Percentiles rank a stretch among this genome's conserved stretches.
Conservation (phyloP, 805 yeast genomes). For the Debaryomyces prosopidis region DNA sequence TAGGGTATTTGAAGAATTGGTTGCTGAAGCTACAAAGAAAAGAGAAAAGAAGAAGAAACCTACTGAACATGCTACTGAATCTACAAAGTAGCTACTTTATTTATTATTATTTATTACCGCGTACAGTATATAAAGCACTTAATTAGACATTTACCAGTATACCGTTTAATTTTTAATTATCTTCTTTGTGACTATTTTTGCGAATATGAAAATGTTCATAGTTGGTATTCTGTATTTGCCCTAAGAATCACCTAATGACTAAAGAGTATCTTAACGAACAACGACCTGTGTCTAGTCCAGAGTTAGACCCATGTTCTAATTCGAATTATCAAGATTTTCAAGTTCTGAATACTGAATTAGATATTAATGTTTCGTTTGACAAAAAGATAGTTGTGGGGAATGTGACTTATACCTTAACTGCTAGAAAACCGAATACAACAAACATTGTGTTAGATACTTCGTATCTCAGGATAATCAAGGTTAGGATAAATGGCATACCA, state of each 20-base stretch:
- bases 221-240: too few species aligned
- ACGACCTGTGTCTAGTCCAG: background rate
- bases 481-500: constrained; percentile 17
- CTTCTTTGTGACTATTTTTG: too few species aligned
- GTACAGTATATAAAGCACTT: background rate
- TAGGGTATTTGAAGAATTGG: constrained; percentile 72
- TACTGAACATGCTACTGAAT: constrained; percentile 3
- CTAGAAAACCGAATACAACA: constrained; percentile 1
- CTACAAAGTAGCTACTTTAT: background rate
- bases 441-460: constrained; percentile 27
- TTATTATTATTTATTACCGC: constrained; percentile 2
- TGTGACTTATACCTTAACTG: constrained; percentile 20
- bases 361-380: constrained; percentile 25
- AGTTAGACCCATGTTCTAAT: constrained; percentile 25
- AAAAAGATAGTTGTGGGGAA: constrained; percentile 20
- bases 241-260: too few species aligned
- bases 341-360: constrained; percentile 18
- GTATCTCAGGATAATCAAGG: constrained; percentile 17
- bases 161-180: too few species aligned
- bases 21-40: constrained; percentile 48
- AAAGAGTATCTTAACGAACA: background rate
- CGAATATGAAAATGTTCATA: too few species aligned
- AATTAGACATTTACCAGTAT: background rate
- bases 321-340: constrained; percentile 29
- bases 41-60: constrained; percentile 33